Evolutionary conservation across 2,329 filamentous ascomycete genomes (phyloP).

Genomic region (Colletotrichum horii): DNA sequence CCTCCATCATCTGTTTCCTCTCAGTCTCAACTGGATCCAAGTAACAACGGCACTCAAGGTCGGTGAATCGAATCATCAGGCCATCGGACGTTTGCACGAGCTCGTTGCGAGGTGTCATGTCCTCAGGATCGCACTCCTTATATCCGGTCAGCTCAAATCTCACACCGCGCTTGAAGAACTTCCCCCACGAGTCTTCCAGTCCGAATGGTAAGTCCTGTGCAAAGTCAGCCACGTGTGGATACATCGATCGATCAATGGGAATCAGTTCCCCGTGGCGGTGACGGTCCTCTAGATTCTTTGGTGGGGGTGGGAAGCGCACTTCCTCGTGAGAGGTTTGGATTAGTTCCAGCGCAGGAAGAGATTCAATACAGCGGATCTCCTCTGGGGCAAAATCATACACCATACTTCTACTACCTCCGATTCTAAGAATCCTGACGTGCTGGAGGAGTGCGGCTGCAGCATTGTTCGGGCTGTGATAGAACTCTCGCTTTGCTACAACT

Average conservation of each 20-base stretch:
- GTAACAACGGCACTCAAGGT: neutral
- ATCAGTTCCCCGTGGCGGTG: neutral
- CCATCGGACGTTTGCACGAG: neutral
- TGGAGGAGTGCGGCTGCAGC: neutral
- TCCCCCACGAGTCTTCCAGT: neutral
- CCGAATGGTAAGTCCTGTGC: neutral
- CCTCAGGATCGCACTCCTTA: accelerated
- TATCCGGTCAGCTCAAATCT: neutral
- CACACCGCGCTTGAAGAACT: neutral
- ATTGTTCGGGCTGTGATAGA: accelerated
- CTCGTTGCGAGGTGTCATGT: neutral
- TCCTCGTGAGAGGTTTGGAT: neutral
- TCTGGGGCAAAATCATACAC: neutral
- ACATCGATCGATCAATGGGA: neutral
- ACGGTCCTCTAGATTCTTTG: neutral
- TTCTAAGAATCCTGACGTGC: neutral
- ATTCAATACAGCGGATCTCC: neutral
- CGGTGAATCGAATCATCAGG: neutral
- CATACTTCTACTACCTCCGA: neutral
- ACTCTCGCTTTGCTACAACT: accelerated
- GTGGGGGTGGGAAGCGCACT: neutral
- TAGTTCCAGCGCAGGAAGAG: neutral
- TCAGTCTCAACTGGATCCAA: neutral
- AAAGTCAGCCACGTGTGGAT: accelerated
- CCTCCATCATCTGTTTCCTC: neutral